Evolutionary conservation across 768 basidiomycete genomes (phyloP), one percentile per base, ranked within the genome.

Genomic region (Amanita molliuscula): DNA sequence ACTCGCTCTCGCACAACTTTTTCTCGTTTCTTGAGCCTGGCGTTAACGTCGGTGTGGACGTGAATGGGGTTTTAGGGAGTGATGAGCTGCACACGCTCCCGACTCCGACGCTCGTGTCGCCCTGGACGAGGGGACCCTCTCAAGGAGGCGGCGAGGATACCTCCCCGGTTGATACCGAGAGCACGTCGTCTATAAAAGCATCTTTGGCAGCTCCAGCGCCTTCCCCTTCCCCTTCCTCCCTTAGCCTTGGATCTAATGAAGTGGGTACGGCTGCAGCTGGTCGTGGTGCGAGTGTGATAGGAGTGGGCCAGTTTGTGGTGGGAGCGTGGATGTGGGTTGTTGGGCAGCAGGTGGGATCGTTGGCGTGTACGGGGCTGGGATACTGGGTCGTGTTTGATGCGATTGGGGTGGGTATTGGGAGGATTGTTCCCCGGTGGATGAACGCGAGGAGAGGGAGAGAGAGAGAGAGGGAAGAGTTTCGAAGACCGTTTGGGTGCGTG

Each of bases 341-440:
- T 20, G 94, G 93, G 1, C 96, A 99, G 65, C 81, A 84, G 53
- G 78, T 81, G 18, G 93, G 93, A 15, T 92, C 90, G 43, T 68
- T 98, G 25, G 75, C 85, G 6, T 82, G 85, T 49, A 95, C 95
- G 1, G 96, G 92, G 0, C 65, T 99, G 15, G 96, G 95, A 0
- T 99, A 99, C 61, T 87, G 95, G 82, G 81, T 95, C 20, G 92
- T 97, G 1, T 99, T 97, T 60, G 95, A 98, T 62, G 78, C 92
- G 3, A 71, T 93, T 54, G 94, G 94, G 0, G 76, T 95, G 4
- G 80, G 63, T 16, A 62, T 84, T 20, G 71, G 65, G 36, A 66
- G 67, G 8, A 63, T 79, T 3, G 51, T 78, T 21, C 70, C 75
- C 18, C 63, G 64, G 6, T 77, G 74, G 63, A 60, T 79, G 42